These are phyloP conservation scores for Saccharomycopsis hybrid DNA, from an alignment of 1,139 yeast genomes.

Conservation along the genomic window DNA sequence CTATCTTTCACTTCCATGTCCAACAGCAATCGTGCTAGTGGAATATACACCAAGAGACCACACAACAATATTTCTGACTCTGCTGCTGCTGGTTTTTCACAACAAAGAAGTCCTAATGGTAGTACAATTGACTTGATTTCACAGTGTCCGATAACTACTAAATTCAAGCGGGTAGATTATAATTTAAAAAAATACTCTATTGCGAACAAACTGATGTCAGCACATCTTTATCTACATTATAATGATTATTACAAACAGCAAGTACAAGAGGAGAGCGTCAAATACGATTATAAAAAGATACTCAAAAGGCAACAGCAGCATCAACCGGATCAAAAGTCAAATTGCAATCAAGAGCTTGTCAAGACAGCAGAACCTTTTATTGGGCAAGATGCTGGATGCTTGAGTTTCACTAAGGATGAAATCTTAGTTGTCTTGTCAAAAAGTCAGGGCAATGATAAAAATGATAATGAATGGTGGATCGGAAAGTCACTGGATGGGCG, in stretches of 20 bases:
- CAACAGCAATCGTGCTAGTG: constrained; percentile 1
- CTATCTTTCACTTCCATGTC: background rate
- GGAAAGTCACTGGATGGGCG: constrained; percentile 17
- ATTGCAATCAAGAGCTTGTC: too few species aligned
- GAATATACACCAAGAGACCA: constrained; percentile 1
- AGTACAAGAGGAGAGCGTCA: too few species aligned
- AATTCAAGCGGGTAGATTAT: constrained; percentile 5
- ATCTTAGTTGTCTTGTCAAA: background rate
- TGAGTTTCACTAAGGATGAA: constrained; percentile 14
- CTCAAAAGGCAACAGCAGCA: too few species aligned
- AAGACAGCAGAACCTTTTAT: background rate
- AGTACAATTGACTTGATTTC: background rate
- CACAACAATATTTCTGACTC: background rate
- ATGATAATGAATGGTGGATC: too few species aligned
- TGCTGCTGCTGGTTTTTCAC: too few species aligned
- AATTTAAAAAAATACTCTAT: background rate
- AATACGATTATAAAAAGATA: too few species aligned
- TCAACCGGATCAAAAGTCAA: background rate
- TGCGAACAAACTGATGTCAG: constrained; percentile 8
- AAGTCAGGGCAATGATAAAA: background rate
- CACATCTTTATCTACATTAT: constrained; percentile 7
- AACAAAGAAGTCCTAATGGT: background rate
- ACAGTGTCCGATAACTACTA: constrained; percentile 9
- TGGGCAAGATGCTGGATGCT: constrained; percentile 11
- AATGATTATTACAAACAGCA: constrained; percentile 4